Base-by-base conservation (phyloP, 768 basidiomycete species). In the Nevesoporus exiguus region DNA sequence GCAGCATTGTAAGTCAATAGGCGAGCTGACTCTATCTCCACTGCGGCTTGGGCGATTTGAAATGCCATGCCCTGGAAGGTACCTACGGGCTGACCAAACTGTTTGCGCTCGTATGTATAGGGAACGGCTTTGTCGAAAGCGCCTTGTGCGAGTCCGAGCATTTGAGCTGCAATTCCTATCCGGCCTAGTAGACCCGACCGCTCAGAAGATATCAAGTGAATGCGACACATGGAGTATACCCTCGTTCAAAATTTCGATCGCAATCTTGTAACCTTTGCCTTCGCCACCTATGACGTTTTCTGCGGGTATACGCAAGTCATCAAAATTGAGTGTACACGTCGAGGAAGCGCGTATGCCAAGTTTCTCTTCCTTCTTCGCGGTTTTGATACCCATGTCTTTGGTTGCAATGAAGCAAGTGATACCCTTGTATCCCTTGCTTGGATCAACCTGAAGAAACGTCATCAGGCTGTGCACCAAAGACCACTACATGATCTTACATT, bases 281-380 rank as follows among this genome's bases (percentile, higher is more conserved):
- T 85, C 87, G 30, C 87, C 90, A 9, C 97, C 97, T 58, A 99
- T 84, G 53, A 99, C 73, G 66, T 98, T 98, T 73, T 90, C 93
- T 42, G 75, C 83, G 59, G 75, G 97, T 36, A 88, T 78, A 61
- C 84, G 87, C 66, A 98, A 75, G 68, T 98, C 94, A 72, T 99
- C 97, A 66, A 99, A 96, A 73, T 85, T 90, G 55, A 98, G 80
- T 1, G 90, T 83, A 67, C 96, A 99, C 1, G 97, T 99, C 30
- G 93, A 97, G 6, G 92, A 94, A 0, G 97, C 94, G 54, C 91
- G 81, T 67, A 99, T 98, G 47, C 97, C 97, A 43, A 98, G 83
- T 73, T 99, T 99, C 73, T 97, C 86, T 71, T 99, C 97, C 76
- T 98, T 98, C 80, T 99, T 99, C 17, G 95, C 95, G 55, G 98